A percentile compares a stretch with the other conserved stretches of the same genome.
Evolutionary conservation across 768 basidiomycete species (phyloP).

Genomic region (Leucosporidium yakuticum): DNA sequence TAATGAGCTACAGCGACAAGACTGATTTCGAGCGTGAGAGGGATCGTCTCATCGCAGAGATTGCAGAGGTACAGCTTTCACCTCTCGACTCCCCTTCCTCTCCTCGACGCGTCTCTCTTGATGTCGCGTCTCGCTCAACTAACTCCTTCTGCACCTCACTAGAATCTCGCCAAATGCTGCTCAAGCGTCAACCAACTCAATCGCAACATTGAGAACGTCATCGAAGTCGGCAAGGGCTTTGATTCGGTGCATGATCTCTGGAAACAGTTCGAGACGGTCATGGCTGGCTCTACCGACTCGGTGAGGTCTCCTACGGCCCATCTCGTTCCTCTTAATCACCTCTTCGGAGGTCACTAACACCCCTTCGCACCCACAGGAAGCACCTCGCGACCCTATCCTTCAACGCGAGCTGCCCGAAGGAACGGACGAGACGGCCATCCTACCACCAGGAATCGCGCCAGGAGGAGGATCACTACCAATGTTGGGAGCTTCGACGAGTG

Average conservation of each 20-base stretch:
- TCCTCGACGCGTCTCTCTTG: neutral
- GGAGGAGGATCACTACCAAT: conserved; percentile 1
- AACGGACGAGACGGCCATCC: conserved; percentile 3
- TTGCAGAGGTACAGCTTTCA: conserved; percentile 20
- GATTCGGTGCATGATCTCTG: conserved; percentile 26
- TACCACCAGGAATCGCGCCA: neutral
- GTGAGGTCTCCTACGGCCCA: neutral
- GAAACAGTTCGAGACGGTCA: conserved; percentile 25
- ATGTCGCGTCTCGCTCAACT: neutral
- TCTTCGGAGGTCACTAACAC: neutral
- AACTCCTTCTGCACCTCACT: neutral
- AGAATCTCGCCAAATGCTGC: conserved; percentile 26
- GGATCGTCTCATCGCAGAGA: conserved; percentile 27
- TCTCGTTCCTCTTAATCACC: neutral
- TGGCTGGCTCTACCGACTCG: neutral
- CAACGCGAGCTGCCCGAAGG: neutral
- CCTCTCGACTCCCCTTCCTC: neutral
- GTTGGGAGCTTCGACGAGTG: no score
- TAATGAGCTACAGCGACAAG: conserved; percentile 12
- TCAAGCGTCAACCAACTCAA: conserved; percentile 30
- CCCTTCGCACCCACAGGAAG: neutral
- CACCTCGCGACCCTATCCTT: neutral
- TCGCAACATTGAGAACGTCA: conserved; percentile 32
- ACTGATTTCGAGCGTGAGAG: conserved; percentile 26
- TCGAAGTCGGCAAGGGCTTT: conserved; percentile 19